Conservation (phyloP, 2,329 filamentous ascomycete species). For the Sphaerostilbella broomeana region DNA sequence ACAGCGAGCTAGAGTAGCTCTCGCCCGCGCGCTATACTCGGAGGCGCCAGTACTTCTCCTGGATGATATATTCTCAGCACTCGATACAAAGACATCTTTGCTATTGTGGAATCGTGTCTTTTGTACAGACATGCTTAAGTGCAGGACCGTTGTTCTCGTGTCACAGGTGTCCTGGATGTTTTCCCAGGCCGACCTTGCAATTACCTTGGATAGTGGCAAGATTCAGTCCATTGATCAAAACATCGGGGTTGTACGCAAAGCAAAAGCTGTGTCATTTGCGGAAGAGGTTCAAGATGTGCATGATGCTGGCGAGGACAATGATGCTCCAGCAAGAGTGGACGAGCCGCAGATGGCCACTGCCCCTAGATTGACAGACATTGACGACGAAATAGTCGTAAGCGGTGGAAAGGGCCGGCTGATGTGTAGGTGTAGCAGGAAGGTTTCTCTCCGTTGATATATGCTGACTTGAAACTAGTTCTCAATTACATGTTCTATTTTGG, state of each 20-base stretch:
- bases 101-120: conserved; percentile 44
- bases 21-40: conserved; percentile 45
- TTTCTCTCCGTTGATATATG: too few species aligned
- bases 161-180: conserved; percentile 40
- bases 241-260: conserved; percentile 30
- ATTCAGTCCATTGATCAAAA: conserved; percentile 31
- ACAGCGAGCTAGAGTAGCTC: conserved; percentile 42
- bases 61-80: conserved; percentile 46
- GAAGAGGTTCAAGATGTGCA: not conserved
- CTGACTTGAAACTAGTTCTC: too few species aligned
- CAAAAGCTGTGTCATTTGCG: not conserved
- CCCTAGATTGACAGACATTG: too few species aligned
- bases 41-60: conserved; percentile 41
- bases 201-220: conserved; percentile 33
- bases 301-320: not conserved
- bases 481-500: conserved; percentile 6
- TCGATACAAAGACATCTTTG: conserved; percentile 44
- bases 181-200: conserved; percentile 34
- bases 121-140: conserved; percentile 40
- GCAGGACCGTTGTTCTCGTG: conserved; percentile 43
- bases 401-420: conserved; percentile 37
- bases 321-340: too few species aligned
- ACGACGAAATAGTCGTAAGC: conserved; percentile 18
- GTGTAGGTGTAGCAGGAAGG: too few species aligned
- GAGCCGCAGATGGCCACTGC: too few species aligned